Conservation (phyloP, 306 rosid species). For the Canavalia ensiformis region DNA sequence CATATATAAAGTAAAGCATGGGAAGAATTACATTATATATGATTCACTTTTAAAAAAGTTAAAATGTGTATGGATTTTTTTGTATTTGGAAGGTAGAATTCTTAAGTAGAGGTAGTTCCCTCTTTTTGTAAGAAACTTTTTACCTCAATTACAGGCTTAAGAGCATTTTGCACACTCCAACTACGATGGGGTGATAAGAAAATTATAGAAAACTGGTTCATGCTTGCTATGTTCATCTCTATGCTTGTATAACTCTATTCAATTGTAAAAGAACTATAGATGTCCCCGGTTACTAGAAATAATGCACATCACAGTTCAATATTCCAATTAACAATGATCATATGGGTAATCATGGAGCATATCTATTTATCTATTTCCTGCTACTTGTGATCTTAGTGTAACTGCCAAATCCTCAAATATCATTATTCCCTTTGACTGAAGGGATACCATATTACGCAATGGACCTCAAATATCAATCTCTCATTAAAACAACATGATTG, state of each 20-base stretch:
- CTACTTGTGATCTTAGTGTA: conserved; percentile 8
- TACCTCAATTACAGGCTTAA: not conserved
- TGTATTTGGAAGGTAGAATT: not conserved
- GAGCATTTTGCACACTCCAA: not conserved
- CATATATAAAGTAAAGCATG: not conserved
- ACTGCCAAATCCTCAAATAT: not conserved
- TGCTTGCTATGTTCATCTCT: not conserved
- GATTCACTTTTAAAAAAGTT: not conserved
- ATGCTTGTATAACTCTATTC: not conserved
- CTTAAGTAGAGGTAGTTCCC: not conserved
- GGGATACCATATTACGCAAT: conserved; percentile 34
- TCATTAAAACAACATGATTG: not conserved
- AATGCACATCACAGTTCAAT: not conserved
- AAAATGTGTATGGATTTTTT: not conserved
- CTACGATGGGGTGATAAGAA: not conserved
- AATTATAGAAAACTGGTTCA: not conserved
- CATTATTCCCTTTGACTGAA: not conserved
- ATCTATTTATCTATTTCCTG: not conserved
- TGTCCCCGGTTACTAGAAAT: not conserved
- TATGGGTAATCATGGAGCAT: not conserved
- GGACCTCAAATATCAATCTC: not conserved
- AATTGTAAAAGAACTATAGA: not conserved
- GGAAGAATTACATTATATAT: not conserved
- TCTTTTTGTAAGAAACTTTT: not conserved
- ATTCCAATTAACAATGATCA: not conserved